Evolutionary conservation across 2,329 filamentous ascomycete genomes (phyloP).

Genomic region (Botrytis deweyae): DNA sequence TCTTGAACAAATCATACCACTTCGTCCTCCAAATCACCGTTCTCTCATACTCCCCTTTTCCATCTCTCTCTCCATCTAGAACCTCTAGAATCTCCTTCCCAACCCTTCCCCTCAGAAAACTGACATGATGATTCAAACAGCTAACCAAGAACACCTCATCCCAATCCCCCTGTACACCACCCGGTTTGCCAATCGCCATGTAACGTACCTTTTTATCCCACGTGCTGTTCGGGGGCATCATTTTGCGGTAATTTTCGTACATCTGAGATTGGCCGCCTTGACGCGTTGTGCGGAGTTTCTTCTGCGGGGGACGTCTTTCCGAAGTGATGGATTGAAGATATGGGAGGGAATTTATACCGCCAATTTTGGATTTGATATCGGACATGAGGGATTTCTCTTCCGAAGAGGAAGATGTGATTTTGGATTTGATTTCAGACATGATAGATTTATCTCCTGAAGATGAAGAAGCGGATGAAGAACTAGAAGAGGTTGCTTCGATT

Average conservation of each 20-base stretch:
- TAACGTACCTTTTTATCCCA: constrained; percentile 63
- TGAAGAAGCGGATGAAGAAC: constrained; percentile 5
- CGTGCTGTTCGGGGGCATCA: constrained; percentile 54
- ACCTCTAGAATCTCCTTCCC: constrained; percentile 53
- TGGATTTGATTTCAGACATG: neutral
- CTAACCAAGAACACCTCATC: constrained; percentile 64
- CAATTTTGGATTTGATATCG: constrained; percentile 27
- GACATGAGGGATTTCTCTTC: neutral
- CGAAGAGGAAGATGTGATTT: neutral
- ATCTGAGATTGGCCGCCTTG: constrained; percentile 49
- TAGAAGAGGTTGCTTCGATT: constrained; percentile 23
- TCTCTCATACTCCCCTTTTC: constrained; percentile 38
- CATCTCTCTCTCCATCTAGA: constrained; percentile 51
- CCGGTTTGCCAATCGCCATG: constrained; percentile 53
- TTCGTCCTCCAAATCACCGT: constrained; percentile 56
- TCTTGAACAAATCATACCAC: constrained; percentile 61
- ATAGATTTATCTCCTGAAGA: neutral
- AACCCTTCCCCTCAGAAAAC: constrained; percentile 58
- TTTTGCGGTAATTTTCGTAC: constrained; percentile 64
- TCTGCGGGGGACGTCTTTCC: constrained; percentile 14
- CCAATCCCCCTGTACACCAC: constrained; percentile 52
- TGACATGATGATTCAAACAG: constrained; percentile 61
- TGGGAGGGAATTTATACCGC: constrained; percentile 25
- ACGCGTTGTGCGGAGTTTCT: constrained; percentile 25
- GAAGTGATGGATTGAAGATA: neutral